phyloP scores from a whole-genome alignment of 1,284 basidiomycete genomes.

The Ustilago sp. region DNA sequence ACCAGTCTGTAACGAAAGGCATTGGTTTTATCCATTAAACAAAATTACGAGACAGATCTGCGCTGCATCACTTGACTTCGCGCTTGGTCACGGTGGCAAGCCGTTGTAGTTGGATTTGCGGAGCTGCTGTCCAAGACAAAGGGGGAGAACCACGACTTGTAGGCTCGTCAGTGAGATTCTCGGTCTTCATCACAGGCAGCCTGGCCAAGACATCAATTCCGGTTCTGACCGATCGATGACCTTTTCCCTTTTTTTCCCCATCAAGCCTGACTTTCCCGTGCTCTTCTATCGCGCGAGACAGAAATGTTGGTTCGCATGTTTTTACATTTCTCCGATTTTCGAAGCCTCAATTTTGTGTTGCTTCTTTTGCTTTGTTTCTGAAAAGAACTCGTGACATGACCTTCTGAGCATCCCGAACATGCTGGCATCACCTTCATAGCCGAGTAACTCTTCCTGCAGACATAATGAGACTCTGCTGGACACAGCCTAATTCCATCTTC shows the following conservation, averaged over 20 bases:
- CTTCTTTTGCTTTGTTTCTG: not conserved
- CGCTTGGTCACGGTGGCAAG: not conserved
- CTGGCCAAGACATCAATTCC: conserved; percentile 16
- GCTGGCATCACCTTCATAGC: not conserved
- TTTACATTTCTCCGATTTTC: not conserved
- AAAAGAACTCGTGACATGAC: not conserved
- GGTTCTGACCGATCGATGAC: conserved; percentile 53
- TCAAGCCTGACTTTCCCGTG: not conserved
- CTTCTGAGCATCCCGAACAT: not conserved
- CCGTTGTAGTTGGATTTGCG: not conserved
- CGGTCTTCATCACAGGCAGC: not conserved
- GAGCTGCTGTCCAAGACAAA: not conserved
- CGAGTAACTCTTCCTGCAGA: not conserved
- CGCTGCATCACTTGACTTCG: conserved; percentile 6
- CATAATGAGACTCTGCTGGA: conserved; percentile 3
- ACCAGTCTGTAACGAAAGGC: not conserved
- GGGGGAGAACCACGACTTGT: not conserved
- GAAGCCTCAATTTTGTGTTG: not conserved
- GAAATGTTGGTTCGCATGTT: not conserved
- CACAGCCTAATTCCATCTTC: not conserved
- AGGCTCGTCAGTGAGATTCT: conserved; percentile 4
- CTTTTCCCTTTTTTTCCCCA: not conserved
- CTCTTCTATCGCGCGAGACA: not conserved
- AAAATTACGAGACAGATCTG: not conserved
- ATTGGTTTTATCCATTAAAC: not conserved